A percentile compares a stretch with the other conserved stretches of the same genome.
Evolutionary conservation across 306 rosid species (phyloP).

Genomic region (Quercus rubra): DNA sequence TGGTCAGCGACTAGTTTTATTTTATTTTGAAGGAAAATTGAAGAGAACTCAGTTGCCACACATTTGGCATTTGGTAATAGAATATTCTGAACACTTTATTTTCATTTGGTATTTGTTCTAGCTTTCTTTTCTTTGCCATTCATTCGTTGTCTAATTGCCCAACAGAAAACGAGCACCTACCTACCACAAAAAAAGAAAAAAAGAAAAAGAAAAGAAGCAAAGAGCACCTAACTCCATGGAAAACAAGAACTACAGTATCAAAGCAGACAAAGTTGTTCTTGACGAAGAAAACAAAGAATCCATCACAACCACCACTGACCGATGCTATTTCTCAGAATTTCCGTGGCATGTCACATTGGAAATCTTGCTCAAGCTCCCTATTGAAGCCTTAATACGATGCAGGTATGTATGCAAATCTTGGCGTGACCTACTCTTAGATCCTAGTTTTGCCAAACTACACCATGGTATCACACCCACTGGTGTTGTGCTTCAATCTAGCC

Average conservation of each 20-base stretch:
- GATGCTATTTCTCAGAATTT: background rate
- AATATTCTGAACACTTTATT: too few relatives aligned
- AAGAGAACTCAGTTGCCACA: too few relatives aligned
- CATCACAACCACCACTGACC: background rate
- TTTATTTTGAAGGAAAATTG: too few relatives aligned
- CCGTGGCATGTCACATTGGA: background rate
- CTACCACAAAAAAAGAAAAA: too few relatives aligned
- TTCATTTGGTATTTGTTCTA: too few relatives aligned
- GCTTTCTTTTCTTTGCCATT: too few relatives aligned
- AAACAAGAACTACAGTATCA: background rate
- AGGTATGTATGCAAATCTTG: background rate
- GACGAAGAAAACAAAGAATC: background rate
- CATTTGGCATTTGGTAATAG: too few relatives aligned
- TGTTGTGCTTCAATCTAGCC: background rate
- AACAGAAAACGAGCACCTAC: too few relatives aligned
- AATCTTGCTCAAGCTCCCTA: background rate
- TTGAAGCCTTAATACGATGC: background rate
- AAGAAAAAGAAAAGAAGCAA: too few relatives aligned
- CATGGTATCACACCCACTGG: background rate
- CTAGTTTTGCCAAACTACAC: slow-evolving; percentile 1
- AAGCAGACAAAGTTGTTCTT: background rate
- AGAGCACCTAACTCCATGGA: background rate
- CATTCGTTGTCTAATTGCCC: too few relatives aligned
- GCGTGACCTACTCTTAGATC: background rate
- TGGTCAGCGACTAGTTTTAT: too few relatives aligned